A percentile compares a stretch with the other conserved stretches of the same genome.
Conservation (phyloP, 495 filamentous ascomycete genomes). For the Letharia lupina region DNA sequence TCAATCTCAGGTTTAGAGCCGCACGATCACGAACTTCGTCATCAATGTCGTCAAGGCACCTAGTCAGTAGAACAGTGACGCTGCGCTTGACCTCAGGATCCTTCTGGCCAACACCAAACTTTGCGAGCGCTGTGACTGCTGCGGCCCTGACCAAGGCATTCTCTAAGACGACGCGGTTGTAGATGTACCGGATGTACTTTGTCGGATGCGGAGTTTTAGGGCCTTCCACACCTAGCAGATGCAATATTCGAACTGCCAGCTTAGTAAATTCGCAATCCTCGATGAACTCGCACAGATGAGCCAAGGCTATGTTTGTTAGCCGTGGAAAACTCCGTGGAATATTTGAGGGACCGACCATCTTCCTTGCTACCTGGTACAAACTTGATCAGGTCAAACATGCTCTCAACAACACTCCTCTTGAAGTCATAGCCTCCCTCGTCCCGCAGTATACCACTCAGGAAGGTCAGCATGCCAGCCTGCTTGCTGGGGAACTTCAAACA, state of each 20-base stretch:
- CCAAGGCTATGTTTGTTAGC: constrained; percentile 52
- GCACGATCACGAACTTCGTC: constrained; percentile 97
- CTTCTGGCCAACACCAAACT: constrained; percentile 95
- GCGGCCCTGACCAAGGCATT: constrained; percentile 94
- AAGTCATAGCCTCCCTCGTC: constrained; percentile 99
- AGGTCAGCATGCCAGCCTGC: constrained; percentile 94
- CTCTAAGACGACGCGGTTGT: constrained; percentile 96
- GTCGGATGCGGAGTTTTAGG: constrained; percentile 93
- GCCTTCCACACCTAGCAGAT: constrained; percentile 87
- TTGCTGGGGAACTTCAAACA: constrained; percentile 98
- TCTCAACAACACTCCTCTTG: constrained; percentile 94
- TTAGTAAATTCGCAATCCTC: constrained; percentile 99
- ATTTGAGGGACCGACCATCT: constrained; percentile 49
- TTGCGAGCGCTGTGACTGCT: constrained; percentile 89
- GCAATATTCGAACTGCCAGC: constrained; percentile 87
- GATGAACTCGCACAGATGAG: constrained; percentile 97
- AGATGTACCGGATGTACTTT: constrained; percentile 99
- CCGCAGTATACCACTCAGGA: constrained; percentile 87
- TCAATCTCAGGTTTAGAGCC: constrained; percentile 82
- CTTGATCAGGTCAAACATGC: constrained; percentile 99
- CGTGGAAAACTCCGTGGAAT: neutral
- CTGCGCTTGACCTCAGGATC: constrained; percentile 94
- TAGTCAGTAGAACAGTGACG: constrained; percentile 81
- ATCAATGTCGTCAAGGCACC: constrained; percentile 94
- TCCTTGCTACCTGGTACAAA: constrained; percentile 97